Evolutionary conservation across 2,329 filamentous ascomycete species (phyloP), one percentile per base, ranked within the genome.

Genomic region (Penicillium sp.): DNA sequence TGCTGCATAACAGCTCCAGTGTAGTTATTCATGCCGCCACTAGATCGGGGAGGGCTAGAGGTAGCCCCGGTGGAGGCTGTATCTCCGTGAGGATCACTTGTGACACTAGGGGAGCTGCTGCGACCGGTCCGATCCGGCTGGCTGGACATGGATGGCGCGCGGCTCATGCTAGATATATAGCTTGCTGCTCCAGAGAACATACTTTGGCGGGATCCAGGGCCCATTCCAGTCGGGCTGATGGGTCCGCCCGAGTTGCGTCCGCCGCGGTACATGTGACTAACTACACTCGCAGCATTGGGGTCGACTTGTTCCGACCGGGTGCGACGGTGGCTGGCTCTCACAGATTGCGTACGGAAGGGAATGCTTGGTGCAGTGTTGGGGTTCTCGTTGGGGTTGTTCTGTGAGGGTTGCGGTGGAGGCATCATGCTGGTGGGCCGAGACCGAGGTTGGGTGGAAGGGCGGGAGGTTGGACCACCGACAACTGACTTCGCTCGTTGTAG

Each of bases 221-320:
- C 72, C 61, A 76, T 69, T 5, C 71, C 55, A 17, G 73, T 87
- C 76, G 65, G 85, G 76, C 72, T 85, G 79, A 77, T 77, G 48
- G 69, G 80, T 22, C 88, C 83, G 14, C 73, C 72, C 7, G 76
- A 76, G 45, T 73, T 73, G 19, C 74, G 83, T 14, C 88, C 88
- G 68, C 88, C 88, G 67, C 87, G 88, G 77, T 95, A 95, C 89
- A 96, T 96, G 73, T 92, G 91, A 66, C 90, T 90, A 46, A 96
- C 88, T 30, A 96, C 84, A 57, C 82, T 85, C 8, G 89, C 88
- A 17, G 86, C 86, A 50, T 75, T 69, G 43, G 71, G 66, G 55
- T 74, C 73, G 11, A 73, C 67, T 59, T 78, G 76, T 50, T 82
- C 80, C 26, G 79, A 82, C 50, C 79, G 74, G n/a, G 78, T 74